Conservation (phyloP, 805 yeast genomes). For the Maudiozyma barnettii region DNA sequence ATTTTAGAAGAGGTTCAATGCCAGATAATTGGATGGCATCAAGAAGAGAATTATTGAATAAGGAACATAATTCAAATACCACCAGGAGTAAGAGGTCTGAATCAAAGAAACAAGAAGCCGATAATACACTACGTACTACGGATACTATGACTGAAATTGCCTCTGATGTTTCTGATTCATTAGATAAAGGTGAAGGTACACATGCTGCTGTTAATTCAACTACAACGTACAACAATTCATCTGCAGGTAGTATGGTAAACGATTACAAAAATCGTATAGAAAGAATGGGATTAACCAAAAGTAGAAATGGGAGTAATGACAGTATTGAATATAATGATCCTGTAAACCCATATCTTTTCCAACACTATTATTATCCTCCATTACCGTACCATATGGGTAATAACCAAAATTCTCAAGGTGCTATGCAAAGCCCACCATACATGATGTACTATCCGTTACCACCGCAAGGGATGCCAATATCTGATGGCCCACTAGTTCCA, state of each 20-base stretch:
- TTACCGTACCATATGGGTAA: conserved; percentile 24
- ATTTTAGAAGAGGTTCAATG: conserved; percentile 17
- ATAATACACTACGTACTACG: background rate
- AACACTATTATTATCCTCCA: conserved; percentile 25
- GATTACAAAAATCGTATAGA: conserved; percentile 8
- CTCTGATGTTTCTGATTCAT: conserved; percentile 19
- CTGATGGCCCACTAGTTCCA: conserved; percentile 13
- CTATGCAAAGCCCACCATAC: conserved; percentile 17
- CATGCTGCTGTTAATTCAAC: conserved; percentile 8
- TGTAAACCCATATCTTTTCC: conserved; percentile 18
- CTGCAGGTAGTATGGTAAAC: conserved; percentile 21
- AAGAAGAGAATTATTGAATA: conserved; percentile 9
- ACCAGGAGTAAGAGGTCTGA: background rate
- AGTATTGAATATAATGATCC: conserved; percentile 11
- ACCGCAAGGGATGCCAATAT: conserved; percentile 17
- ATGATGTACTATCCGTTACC: conserved; percentile 28
- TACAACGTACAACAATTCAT: conserved; percentile 21
- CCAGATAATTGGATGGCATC: conserved; percentile 14
- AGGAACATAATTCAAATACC: background rate
- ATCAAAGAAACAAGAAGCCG: background rate
- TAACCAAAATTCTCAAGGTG: conserved; percentile 11
- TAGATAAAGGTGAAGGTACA: conserved; percentile 5
- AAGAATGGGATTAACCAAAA: background rate
- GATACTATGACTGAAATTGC: conserved; percentile 16
- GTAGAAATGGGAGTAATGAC: conserved; percentile 3